These are phyloP conservation scores for Mentha longifolia DNA, from an alignment of 257 asterid genomes.

Conservation along the genomic window DNA sequence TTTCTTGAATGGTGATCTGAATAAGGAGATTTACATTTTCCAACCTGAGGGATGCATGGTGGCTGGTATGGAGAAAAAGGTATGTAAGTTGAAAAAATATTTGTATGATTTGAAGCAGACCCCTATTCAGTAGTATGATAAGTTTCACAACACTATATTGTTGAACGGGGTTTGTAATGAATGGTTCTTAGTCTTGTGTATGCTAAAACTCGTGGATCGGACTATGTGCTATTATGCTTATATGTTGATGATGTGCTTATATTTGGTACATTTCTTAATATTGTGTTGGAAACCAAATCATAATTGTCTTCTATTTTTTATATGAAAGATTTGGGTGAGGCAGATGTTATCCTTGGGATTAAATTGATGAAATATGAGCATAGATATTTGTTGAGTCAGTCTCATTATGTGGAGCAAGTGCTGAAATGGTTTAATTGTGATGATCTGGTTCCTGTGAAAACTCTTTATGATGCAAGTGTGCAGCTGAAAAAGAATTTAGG, in stretches of 20 bases:
- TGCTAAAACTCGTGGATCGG: no score
- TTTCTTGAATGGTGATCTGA: neutral
- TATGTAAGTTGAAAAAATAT: no score
- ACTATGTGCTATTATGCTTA: no score
- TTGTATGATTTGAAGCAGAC: neutral
- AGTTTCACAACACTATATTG: neutral
- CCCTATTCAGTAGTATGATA: neutral
- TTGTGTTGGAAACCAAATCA: no score
- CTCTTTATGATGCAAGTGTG: no score
- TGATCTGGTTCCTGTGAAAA: no score
- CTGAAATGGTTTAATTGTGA: no score
- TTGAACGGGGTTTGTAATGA: neutral
- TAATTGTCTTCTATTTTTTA: neutral
- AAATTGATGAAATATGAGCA: no score
- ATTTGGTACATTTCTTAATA: no score
- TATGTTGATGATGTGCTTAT: no score
- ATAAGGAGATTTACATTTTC: neutral
- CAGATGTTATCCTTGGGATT: neutral
- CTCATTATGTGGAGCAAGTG: neutral
- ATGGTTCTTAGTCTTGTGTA: neutral
- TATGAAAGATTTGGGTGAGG: neutral
- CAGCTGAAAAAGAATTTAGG: neutral
- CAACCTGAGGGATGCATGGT: neutral
- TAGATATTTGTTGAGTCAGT: neutral
- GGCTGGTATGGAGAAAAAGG: no score